Base-by-base conservation (phyloP, 495 filamentous ascomycete genomes). In the Penicillium chermesinum region DNA sequence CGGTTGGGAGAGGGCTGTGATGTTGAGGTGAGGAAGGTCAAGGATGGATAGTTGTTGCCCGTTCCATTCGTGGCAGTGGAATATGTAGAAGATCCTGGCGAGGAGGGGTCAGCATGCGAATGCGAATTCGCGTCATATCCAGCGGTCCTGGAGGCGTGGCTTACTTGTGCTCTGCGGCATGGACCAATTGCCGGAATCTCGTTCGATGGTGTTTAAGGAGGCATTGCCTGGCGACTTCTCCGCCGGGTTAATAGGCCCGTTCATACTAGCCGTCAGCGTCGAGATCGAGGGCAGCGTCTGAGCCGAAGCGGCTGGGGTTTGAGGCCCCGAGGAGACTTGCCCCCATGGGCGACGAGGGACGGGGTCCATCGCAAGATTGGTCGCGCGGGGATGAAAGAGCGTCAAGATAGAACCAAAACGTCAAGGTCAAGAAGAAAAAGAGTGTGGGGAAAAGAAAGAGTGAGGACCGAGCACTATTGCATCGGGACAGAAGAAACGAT, bases 1-100 rank as follows among this genome's bases (percentile, higher is more conserved):
- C 73, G 71, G 38, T 73, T 76, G 8, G 76, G 76, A 9, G 75
- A 77, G 2, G 73, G 73, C 47, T 78, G 74, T 5, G 75, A 70
- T 25, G 74, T 72, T 10, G 66, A 66, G 46, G 63, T 64, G 16
- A 79, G 65, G 45, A 73, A 77, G 17, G 70, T 70, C 25, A 76
- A 66, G 3, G 72, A 65, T 21, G 73, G 70, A 55, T 78, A 77
- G 40, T 75, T 61, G 57, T 58, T 75, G 50, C 67, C 64, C 12
- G 70, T 73, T 43, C 70, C 69, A 53, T 72, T 76, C 33, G 68
- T 71, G 5, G 69, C 53, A 22, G 71, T 77, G 12, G 76, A 79
- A 54, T 79, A 79, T 35, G 74, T 75, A 8, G 76, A 79, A 7
- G 76, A 79, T 55, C 76, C 76, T 79, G 55, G 14, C 39, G 38